Evolutionary conservation across 352 stramenopile species (phyloP).

Genomic region (Halophytophthora batemanensis): DNA sequence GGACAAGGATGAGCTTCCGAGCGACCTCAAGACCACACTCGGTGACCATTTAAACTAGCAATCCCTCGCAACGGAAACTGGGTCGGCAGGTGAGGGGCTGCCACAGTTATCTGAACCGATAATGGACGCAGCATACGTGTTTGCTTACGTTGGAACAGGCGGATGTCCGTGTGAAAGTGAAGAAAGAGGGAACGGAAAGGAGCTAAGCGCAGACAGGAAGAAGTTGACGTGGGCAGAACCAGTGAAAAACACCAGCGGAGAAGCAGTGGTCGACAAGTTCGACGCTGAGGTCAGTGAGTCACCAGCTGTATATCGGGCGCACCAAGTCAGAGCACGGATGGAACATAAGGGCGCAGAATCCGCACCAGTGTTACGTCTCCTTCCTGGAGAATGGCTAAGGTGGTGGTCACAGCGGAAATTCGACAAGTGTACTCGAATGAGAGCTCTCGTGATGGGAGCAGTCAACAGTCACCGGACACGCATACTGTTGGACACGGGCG

Average conservation of each 20-base stretch:
- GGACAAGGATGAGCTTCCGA: too few relatives aligned
- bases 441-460: not conserved
- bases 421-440: not conserved
- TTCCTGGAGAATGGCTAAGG: not conserved
- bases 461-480: not conserved
- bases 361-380: not conserved
- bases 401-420: not conserved
- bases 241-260: too few relatives aligned
- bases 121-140: not conserved
- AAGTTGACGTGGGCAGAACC: not conserved
- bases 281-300: too few relatives aligned
- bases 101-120: slow-evolving; percentile 5
- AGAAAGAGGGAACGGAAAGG: not conserved
- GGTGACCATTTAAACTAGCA: too few relatives aligned
- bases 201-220: not conserved
- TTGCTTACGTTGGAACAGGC: not conserved
- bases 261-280: too few relatives aligned
- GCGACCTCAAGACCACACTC: too few relatives aligned
- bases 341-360: not conserved
- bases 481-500: not conserved
- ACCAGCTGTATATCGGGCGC: too few relatives aligned
- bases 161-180: not conserved
- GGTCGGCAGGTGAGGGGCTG: slow-evolving; percentile 6
- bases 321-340: not conserved
- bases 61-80: slow-evolving; percentile 9